Percentiles rank a stretch among this genome's conserved stretches.
Conservation (phyloP, 192 early-diverging fungal species). For the Helicostylum pulchrum region DNA sequence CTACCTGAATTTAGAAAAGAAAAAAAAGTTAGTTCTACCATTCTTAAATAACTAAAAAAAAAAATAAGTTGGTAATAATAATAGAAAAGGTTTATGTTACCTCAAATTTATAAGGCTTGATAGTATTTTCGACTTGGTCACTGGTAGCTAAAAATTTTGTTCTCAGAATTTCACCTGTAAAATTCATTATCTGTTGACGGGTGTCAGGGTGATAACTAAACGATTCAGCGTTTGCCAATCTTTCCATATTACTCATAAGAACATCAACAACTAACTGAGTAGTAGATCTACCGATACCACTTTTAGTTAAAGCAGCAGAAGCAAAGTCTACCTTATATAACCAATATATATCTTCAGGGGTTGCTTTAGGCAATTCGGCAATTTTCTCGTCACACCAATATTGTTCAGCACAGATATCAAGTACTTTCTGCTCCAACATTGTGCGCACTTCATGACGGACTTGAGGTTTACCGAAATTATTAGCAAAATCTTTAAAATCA, state of each 20-base stretch:
- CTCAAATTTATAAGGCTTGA: conserved; percentile 99
- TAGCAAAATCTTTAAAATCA: conserved; percentile 91
- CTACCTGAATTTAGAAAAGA: conserved; percentile 50
- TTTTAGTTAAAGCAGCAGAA: conserved; percentile 88
- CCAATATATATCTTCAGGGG: conserved; percentile 74
- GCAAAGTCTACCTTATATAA: conserved; percentile 76
- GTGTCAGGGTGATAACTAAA: conserved; percentile 85
- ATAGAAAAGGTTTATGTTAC: background rate
- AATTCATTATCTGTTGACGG: conserved; percentile 71
- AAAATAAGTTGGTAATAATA: background rate
- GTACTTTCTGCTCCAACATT: conserved; percentile 87
- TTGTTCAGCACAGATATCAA: conserved; percentile 87
- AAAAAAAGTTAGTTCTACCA: background rate
- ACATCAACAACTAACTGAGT: conserved; percentile 93
- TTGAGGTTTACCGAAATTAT: conserved; percentile 90
- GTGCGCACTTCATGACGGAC: conserved; percentile 86
- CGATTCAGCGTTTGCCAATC: conserved; percentile 75
- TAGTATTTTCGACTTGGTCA: conserved; percentile 98
- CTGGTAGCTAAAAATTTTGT: conserved; percentile 84
- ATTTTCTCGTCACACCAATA: conserved; percentile 88
- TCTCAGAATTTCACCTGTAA: conserved; percentile 83
- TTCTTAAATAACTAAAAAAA: background rate
- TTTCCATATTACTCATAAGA: conserved; percentile 78
- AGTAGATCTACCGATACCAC: conserved; percentile 85
- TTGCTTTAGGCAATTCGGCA: conserved; percentile 60